These are phyloP conservation scores for Symbiodinium natans DNA, from an alignment of 73 alveolate genomes.

Conservation along the genomic window DNA sequence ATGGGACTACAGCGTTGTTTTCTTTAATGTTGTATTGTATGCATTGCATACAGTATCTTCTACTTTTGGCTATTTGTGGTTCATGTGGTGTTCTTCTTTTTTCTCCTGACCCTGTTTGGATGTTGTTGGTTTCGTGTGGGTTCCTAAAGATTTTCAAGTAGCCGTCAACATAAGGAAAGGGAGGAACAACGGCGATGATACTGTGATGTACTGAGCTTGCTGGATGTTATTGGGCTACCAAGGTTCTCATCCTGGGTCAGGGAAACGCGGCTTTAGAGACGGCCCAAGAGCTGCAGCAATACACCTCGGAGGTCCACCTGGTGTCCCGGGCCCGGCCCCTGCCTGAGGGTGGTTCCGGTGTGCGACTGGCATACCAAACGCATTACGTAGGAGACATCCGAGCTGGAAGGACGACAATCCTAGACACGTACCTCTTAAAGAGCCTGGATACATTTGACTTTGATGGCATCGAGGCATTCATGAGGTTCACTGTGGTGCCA, in stretches of 20 bases:
- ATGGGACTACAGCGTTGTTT: too few relatives aligned
- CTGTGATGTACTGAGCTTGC: too few relatives aligned
- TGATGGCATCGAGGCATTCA: conserved; percentile 1
- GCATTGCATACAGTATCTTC: too few relatives aligned
- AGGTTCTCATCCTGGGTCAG: conserved; percentile 52
- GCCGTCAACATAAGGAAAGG: too few relatives aligned
- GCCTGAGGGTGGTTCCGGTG: conserved; percentile 59
- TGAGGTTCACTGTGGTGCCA: conserved; percentile 14
- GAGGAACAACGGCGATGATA: too few relatives aligned
- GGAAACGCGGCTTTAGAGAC: conserved; percentile 86
- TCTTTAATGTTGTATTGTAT: too few relatives aligned
- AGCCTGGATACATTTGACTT: conserved; percentile 77
- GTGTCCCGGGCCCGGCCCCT: conserved; percentile 40
- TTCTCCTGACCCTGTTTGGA: too few relatives aligned
- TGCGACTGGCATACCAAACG: conserved; percentile 84
- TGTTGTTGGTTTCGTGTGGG: too few relatives aligned
- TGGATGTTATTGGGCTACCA: too few relatives aligned
- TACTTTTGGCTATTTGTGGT: too few relatives aligned
- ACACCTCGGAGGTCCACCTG: conserved; percentile 71
- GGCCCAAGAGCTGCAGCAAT: conserved; percentile 52
- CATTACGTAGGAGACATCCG: conserved; percentile 64
- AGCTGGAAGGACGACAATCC: conserved; percentile 27
- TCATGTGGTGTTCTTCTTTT: too few relatives aligned
- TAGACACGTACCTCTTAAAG: conserved; percentile 66
- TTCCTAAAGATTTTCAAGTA: too few relatives aligned